A percentile compares a stretch with the other conserved stretches of the same genome.
Evolutionary conservation across 129 eudicot species (phyloP).

Genomic region (Rutidosis leptorrhynchoides): DNA sequence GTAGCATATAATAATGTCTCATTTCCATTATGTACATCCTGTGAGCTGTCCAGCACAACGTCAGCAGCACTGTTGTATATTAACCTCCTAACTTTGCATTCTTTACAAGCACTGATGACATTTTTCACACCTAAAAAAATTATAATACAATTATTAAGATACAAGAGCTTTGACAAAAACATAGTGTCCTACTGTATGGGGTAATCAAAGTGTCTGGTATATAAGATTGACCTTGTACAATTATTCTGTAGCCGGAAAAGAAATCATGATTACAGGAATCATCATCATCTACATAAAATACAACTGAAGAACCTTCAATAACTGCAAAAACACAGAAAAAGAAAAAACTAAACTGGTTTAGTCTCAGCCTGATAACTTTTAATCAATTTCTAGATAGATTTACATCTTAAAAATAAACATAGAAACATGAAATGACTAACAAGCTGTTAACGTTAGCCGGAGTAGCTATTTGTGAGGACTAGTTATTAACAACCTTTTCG

Average conservation of each 20-base stretch:
- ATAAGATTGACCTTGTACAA: conserved; percentile 69
- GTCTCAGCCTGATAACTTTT: conserved; percentile 4
- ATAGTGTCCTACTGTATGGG: conserved; percentile 5
- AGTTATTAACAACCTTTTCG: neutral
- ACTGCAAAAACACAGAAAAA: conserved; percentile 42
- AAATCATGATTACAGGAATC: conserved; percentile 47
- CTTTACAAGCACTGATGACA: conserved; percentile 72
- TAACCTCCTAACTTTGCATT: conserved; percentile 62
- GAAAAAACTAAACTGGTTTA: neutral
- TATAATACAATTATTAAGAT: conserved; percentile 1
- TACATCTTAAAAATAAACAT: neutral
- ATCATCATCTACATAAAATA: conserved; percentile 51
- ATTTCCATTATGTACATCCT: conserved; percentile 56
- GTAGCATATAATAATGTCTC: conserved; percentile 63
- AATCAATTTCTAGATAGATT: conserved; percentile 8
- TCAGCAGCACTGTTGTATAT: conserved; percentile 76
- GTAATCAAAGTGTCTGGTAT: conserved; percentile 5
- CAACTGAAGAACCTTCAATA: conserved; percentile 71
- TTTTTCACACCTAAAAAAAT: conserved; percentile 77
- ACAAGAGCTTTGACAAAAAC: conserved; percentile 3
- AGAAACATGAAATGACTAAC: conserved; percentile 6
- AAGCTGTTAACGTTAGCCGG: neutral
- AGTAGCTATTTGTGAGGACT: conserved; percentile 9
- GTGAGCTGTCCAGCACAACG: conserved; percentile 60
- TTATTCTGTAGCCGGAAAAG: conserved; percentile 55